A percentile compares a stretch with the other conserved stretches of the same genome.
These are phyloP conservation scores for Emergomyces orientalis DNA, from an alignment of 2,329 filamentous ascomycete genomes.

Conservation along the genomic window DNA sequence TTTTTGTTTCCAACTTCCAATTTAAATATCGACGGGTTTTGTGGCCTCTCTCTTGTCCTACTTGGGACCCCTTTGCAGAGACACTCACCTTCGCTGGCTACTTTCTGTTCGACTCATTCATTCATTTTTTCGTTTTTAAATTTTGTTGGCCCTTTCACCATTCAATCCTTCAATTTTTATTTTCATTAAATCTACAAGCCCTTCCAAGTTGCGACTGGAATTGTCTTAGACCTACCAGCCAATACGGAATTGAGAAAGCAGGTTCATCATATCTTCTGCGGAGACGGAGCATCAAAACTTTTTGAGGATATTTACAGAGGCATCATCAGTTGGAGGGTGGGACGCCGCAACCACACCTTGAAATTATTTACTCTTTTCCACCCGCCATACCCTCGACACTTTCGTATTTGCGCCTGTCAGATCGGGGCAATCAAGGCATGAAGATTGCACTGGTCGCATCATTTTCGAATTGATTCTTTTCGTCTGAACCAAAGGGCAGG, in stretches of 20 bases:
- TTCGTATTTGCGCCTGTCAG: background rate
- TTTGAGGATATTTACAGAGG: background rate
- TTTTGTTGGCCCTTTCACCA: background rate
- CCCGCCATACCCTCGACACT: background rate
- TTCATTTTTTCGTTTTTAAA: background rate
- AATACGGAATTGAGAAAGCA: background rate
- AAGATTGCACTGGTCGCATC: constrained; percentile 3
- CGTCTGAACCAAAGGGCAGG: constrained; percentile 3
- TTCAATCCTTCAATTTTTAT: background rate
- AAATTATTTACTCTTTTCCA: background rate
- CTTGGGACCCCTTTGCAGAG: background rate
- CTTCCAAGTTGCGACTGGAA: background rate
- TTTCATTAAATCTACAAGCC: background rate
- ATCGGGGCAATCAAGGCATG: constrained; percentile 6
- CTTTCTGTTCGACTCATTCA: constrained; percentile 6
- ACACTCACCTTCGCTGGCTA: too few relatives aligned
- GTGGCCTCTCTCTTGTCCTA: constrained; percentile 2
- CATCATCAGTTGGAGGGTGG: background rate
- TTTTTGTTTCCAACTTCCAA: background rate
- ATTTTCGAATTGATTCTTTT: constrained; percentile 1
- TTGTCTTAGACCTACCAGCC: background rate
- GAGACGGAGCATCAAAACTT: background rate
- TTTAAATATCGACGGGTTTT: constrained; percentile 11
- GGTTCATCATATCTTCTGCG: background rate
- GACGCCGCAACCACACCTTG: constrained; percentile 4